These are phyloP conservation scores for Trypanosoma rangeli DNA, from an alignment of 208 protist genomes.

Conservation along the genomic window DNA sequence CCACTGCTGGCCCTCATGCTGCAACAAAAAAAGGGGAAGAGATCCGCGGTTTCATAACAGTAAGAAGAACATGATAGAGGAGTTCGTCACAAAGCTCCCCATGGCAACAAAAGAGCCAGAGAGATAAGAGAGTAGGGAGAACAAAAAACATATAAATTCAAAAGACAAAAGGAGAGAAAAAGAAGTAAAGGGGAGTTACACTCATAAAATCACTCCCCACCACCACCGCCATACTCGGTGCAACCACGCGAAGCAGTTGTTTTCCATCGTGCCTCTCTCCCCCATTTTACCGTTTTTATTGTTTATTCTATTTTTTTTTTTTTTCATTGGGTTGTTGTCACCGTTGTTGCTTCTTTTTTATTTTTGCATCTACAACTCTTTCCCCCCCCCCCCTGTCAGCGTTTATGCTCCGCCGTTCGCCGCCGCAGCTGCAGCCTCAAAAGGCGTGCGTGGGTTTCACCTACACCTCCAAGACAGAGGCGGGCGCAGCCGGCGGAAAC, in stretches of 20 bases:
- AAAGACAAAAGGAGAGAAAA: background rate
- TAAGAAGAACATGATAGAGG: background rate
- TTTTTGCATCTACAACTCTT: background rate
- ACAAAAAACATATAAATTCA: background rate
- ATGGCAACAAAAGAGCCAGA: slow-evolving; percentile 3
- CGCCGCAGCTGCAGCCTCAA: too few relatives aligned
- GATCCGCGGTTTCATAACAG: background rate
- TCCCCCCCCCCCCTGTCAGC: too few relatives aligned
- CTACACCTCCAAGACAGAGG: too few relatives aligned
- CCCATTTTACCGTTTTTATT: too few relatives aligned
- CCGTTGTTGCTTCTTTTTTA: too few relatives aligned
- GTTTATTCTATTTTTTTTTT: too few relatives aligned
- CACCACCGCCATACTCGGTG: background rate
- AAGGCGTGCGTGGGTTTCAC: too few relatives aligned
- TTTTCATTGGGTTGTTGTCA: too few relatives aligned
- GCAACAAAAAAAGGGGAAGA: background rate
- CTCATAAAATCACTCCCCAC: background rate
- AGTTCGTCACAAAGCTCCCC: background rate
- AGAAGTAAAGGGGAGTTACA: background rate
- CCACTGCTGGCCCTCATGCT: background rate
- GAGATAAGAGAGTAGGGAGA: slow-evolving; percentile 5
- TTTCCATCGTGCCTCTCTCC: background rate
- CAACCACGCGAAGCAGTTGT: background rate
- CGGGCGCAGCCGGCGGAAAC: too few relatives aligned
- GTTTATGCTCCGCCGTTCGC: background rate